phyloP scores from a whole-genome alignment of 2,329 filamentous ascomycete species.

The Zymoseptoria crescenta region DNA sequence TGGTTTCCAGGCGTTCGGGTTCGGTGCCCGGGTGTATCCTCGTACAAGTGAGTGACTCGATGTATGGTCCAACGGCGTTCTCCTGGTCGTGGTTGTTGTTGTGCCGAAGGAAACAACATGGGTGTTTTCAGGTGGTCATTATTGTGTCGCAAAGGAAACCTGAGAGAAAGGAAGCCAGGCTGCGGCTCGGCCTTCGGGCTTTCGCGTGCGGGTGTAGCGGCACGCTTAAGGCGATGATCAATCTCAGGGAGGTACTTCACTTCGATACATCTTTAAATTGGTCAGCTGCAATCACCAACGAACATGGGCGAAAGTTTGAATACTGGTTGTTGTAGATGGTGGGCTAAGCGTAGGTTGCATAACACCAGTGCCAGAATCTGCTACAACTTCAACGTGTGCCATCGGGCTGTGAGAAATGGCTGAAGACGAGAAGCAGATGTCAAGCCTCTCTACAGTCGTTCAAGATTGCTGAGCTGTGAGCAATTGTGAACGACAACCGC shows the following conservation, averaged over 20 bases:
- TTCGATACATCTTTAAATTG: neutral
- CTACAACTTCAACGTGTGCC: too few species aligned
- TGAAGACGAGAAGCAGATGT: too few species aligned
- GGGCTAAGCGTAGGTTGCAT: too few species aligned
- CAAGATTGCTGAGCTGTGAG: too few species aligned
- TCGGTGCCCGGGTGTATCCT: neutral
- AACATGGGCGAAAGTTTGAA: too few species aligned
- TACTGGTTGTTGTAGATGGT: too few species aligned
- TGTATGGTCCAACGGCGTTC: neutral
- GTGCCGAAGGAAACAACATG: neutral
- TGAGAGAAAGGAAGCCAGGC: neutral
- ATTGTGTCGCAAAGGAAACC: neutral
- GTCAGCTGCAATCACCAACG: too few species aligned
- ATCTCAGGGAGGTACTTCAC: neutral
- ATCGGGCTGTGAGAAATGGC: too few species aligned
- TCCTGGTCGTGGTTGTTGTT: neutral
- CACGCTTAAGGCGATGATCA: neutral
- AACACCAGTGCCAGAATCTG: too few species aligned
- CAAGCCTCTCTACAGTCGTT: too few species aligned
- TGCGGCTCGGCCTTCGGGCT: neutral
- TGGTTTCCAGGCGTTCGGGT: neutral
- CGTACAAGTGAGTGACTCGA: too few species aligned
- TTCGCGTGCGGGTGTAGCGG: neutral
- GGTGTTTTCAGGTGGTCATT: neutral
- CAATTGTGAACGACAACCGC: too few species aligned